Evolutionary conservation across 257 asterid species (phyloP).

Genomic region (Nyctanthes arbortristis): DNA sequence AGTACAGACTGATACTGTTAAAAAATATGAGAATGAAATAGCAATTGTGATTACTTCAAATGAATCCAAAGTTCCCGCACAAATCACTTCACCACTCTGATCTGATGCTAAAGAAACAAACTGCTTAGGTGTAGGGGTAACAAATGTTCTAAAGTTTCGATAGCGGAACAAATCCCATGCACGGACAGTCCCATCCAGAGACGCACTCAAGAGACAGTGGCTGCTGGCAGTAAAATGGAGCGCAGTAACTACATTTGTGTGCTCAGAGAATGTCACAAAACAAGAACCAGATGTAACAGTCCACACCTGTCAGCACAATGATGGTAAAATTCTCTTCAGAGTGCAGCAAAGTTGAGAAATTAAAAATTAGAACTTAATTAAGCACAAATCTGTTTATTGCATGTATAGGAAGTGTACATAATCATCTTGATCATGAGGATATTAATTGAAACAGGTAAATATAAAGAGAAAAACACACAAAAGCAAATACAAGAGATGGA

Average conservation of each 20-base stretch:
- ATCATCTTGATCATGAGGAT: neutral
- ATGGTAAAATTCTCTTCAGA: constrained; percentile 17
- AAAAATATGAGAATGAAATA: constrained; percentile 18
- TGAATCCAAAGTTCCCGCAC: constrained; percentile 98
- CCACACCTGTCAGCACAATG: constrained; percentile 74
- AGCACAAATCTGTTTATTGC: neutral
- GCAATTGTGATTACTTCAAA: constrained; percentile 69
- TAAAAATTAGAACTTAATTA: neutral
- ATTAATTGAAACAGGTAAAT: neutral
- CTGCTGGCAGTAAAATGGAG: constrained; percentile 88
- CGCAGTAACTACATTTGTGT: constrained; percentile 90
- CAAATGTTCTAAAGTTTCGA: constrained; percentile 90
- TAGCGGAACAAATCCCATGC: constrained; percentile 99
- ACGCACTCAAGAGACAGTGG: constrained; percentile 90
- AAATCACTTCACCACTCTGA: constrained; percentile 96
- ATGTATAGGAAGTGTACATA: neutral
- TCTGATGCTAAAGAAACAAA: constrained; percentile 91
- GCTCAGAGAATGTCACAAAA: constrained; percentile 92
- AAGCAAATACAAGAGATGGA: neutral
- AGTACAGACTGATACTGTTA: constrained; percentile 20
- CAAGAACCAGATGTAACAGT: constrained; percentile 90
- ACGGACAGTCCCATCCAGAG: constrained; percentile 97
- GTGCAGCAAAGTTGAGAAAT: constrained; percentile 1
- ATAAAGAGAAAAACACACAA: neutral
- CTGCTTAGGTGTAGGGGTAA: constrained; percentile 90